Percentiles rank a stretch among this genome's conserved stretches.
phyloP scores from a whole-genome alignment of 331 rosid genomes.

The Malus hybrid region DNA sequence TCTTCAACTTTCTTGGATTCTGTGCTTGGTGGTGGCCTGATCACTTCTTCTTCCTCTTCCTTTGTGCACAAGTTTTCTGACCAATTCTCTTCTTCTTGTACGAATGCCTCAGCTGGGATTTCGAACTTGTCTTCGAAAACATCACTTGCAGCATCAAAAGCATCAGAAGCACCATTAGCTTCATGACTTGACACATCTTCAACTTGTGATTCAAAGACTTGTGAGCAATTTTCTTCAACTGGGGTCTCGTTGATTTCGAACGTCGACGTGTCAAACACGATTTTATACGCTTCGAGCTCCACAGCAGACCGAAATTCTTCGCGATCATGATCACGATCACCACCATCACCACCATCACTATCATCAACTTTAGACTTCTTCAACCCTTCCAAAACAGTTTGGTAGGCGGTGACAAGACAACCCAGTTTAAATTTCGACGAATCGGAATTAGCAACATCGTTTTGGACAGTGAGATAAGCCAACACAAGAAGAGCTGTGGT shows the following conservation, averaged over 20 bases:
- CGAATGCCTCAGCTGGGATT: slow-evolving; percentile 19
- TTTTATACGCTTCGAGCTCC: slow-evolving; percentile 67
- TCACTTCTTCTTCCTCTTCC: slow-evolving; percentile 23
- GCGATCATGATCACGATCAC: slow-evolving; percentile 19
- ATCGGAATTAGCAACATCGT: slow-evolving; percentile 16
- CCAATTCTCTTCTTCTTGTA: background rate
- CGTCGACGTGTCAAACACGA: slow-evolving; percentile 54
- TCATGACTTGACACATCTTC: slow-evolving; percentile 19
- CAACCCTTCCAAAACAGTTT: slow-evolving; percentile 22
- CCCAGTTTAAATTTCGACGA: slow-evolving; percentile 29
- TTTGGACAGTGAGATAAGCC: slow-evolving; percentile 40
- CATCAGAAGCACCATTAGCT: slow-evolving; percentile 7
- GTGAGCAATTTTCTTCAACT: slow-evolving; percentile 30
- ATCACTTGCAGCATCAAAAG: slow-evolving; percentile 4
- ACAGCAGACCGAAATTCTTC: slow-evolving; percentile 34
- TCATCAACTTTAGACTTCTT: slow-evolving; percentile 27
- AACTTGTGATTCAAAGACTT: slow-evolving; percentile 19
- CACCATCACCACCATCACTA: slow-evolving; percentile 20
- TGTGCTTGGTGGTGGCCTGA: slow-evolving; percentile 23
- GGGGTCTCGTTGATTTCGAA: slow-evolving; percentile 23
- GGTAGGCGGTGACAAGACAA: slow-evolving; percentile 28
- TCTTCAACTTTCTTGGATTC: slow-evolving; percentile 48
- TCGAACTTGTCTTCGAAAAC: slow-evolving; percentile 14
- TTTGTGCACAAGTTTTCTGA: slow-evolving; percentile 19
- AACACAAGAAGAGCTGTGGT: slow-evolving; percentile 72